Evolutionary conservation across 441 rosid species (phyloP).

Genomic region (Daphne laureola): DNA sequence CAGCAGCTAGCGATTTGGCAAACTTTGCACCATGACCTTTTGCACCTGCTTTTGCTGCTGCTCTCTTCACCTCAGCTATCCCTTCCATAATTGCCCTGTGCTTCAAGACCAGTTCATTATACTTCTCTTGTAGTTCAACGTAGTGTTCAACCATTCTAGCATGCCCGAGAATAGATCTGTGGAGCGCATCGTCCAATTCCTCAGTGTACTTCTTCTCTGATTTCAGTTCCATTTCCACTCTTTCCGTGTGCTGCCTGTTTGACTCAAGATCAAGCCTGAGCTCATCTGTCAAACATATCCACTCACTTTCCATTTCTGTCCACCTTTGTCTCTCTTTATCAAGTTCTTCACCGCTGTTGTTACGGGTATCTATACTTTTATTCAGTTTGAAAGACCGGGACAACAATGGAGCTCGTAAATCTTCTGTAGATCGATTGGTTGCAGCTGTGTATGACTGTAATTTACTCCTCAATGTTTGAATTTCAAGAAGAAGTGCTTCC

Average conservation of each 20-base stretch:
- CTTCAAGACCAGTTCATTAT: conserved; percentile 58
- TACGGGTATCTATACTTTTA: conserved; percentile 32
- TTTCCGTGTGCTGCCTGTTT: conserved; percentile 68
- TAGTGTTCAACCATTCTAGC: conserved; percentile 93
- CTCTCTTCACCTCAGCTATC: conserved; percentile 76
- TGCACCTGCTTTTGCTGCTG: conserved; percentile 73
- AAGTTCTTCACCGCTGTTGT: conserved; percentile 39
- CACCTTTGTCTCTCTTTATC: conserved; percentile 72
- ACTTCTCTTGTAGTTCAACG: conserved; percentile 78
- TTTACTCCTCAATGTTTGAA: conserved; percentile 50
- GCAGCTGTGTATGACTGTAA: conserved; percentile 38
- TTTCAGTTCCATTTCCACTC: conserved; percentile 52
- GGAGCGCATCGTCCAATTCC: conserved; percentile 84
- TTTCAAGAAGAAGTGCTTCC: conserved; percentile 74
- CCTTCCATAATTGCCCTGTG: conserved; percentile 72
- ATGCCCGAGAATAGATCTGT: conserved; percentile 79
- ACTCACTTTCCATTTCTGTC: conserved; percentile 94
- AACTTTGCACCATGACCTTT: conserved; percentile 74
- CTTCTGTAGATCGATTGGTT: conserved; percentile 45
- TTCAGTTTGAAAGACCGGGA: conserved; percentile 54
- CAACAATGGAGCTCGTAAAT: conserved; percentile 65
- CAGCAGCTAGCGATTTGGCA: conserved; percentile 62
- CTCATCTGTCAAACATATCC: conserved; percentile 88
- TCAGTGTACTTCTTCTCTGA: conserved; percentile 57
- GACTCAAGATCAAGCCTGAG: conserved; percentile 77